These are phyloP conservation scores for Leptographium lundbergii DNA, from an alignment of 2,329 filamentous ascomycete genomes.

Conservation along the genomic window DNA sequence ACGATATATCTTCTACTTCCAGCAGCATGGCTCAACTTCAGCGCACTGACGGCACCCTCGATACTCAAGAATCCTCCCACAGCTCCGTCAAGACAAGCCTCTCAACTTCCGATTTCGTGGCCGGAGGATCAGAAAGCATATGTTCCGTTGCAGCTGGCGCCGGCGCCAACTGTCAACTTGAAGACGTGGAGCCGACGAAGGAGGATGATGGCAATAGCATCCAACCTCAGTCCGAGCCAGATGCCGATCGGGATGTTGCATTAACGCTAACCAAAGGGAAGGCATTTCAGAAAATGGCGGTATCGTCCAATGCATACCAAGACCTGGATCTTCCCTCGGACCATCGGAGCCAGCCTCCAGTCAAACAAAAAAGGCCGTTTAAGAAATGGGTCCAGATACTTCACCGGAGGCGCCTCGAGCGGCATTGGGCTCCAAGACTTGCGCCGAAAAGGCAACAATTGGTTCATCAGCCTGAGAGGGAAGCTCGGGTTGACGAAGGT, in stretches of 20 bases:
- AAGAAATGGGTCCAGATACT: constrained; percentile 62
- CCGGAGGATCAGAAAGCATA: not conserved
- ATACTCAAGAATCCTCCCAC: not conserved
- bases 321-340: not conserved
- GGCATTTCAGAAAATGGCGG: not conserved
- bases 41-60: not conserved
- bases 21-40: not conserved
- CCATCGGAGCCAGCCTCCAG: not conserved
- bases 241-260: not conserved
- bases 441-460: not conserved
- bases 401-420: constrained; percentile 41
- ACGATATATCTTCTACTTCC: not conserved
- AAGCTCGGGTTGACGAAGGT: constrained; percentile 4
- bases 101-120: not conserved
- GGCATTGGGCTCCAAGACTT: constrained; percentile 15
- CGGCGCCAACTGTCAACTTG: not conserved
- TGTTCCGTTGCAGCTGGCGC: not conserved
- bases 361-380: constrained; percentile 36
- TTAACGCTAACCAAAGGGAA: not conserved
- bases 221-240: not conserved
- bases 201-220: not conserved
- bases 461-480: not conserved
- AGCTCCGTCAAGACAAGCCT: constrained; percentile 4
- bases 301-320: not conserved
- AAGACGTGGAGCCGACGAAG: not conserved